Evolutionary conservation across 176 grass and related monocot species (phyloP), one percentile per base, ranked within the genome.

Genomic region (Oryza nivara): DNA sequence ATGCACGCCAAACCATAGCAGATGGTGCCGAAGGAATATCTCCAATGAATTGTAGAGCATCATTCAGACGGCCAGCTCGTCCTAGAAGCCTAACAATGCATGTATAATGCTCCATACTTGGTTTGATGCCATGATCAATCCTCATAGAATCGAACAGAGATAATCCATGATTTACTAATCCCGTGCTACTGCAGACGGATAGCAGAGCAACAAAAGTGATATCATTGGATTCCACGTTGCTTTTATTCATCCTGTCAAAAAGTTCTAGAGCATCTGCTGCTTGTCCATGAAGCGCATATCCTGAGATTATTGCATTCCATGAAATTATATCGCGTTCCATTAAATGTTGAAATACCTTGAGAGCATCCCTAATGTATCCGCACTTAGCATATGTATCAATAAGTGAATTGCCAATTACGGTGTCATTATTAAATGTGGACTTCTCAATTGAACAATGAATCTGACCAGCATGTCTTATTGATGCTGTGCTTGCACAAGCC

Each of bases 351-450:
- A 89, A 95, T 73, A 91, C 84, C 63, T 82, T 89, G 28, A 34
- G 25, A 81, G 93, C 90, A 67, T 95, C 91, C 64, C 46, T 79
- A 56, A 95, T 91, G 70, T 60, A 92, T 65, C 93, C 93, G 23
- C 91, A 93, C 74, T 95, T 93, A 8, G 91, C 90, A 88, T 95
- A 95, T 68, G 93, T 79, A 78, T 95, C 93, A 82, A 95, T 87
- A 35, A 95, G 81, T 80, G 93, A 90, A 85, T 93, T 95, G 76
- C 65, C 87, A 77, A 95, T 88, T 26, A 88, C 48, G 11, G 83
- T 86, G 72, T 95, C 90, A 51, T 30, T 60, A 43, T 65, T 87
- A 30, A 93, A 84, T 89, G 81, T 86, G 38, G 93, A 87, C 69
- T 95, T 95, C 58, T 85, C 80, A 76, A 95, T 79, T 80, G 91